Conservation (phyloP, 2,329 filamentous ascomycete genomes). For the Podosphaera leucotricha region DNA sequence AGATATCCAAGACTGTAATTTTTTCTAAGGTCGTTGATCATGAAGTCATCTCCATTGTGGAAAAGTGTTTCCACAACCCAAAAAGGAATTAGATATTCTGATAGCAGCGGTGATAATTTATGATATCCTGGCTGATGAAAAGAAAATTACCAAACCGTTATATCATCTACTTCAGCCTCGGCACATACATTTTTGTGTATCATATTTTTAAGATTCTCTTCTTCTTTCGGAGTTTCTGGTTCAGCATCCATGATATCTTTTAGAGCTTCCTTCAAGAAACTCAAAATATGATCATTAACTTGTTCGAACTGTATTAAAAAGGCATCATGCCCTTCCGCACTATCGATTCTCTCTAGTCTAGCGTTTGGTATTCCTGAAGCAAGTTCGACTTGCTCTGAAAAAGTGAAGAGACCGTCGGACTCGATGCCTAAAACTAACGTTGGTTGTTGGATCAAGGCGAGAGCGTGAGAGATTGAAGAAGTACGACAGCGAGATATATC, state of each 20-base stretch:
- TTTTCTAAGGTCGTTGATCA: too few relatives aligned
- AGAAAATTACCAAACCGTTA: slow-evolving; percentile 57
- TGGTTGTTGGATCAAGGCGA: slow-evolving; percentile 68
- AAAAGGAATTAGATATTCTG: too few relatives aligned
- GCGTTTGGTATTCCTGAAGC: slow-evolving; percentile 60
- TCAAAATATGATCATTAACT: slow-evolving; percentile 69
- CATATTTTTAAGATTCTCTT: slow-evolving; percentile 30
- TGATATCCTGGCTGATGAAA: neutral
- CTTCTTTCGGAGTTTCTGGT: slow-evolving; percentile 18
- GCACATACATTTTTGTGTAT: slow-evolving; percentile 84
- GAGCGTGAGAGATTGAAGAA: slow-evolving; percentile 40
- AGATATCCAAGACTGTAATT: too few relatives aligned
- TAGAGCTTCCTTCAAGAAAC: slow-evolving; percentile 59
- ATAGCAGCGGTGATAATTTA: too few relatives aligned
- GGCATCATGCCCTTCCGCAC: slow-evolving; percentile 84
- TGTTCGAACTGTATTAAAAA: slow-evolving; percentile 95
- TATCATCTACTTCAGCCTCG: slow-evolving; percentile 88
- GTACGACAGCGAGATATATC: slow-evolving; percentile 62
- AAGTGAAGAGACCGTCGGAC: slow-evolving; percentile 87
- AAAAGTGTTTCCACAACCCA: too few relatives aligned
- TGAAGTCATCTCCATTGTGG: too few relatives aligned
- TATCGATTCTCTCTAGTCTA: slow-evolving; percentile 67
- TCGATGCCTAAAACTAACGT: slow-evolving; percentile 84
- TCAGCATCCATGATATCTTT: slow-evolving; percentile 67
- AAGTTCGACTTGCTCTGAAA: slow-evolving; percentile 85